These are phyloP conservation scores for Fraxinus dipetala DNA, from an alignment of 305 asterid genomes.

Conservation along the genomic window DNA sequence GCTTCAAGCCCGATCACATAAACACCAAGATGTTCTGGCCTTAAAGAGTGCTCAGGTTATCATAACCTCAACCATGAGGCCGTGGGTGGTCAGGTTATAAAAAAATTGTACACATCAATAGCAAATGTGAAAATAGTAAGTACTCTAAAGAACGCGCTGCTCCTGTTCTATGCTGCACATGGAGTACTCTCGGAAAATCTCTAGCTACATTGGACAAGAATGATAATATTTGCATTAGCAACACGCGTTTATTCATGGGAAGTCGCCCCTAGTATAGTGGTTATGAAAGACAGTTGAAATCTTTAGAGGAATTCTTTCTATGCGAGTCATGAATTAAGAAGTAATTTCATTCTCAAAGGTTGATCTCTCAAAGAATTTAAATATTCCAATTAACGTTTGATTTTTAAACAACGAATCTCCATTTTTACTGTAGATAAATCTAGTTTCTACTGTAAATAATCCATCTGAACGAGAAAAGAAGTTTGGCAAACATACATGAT, in stretches of 20 bases:
- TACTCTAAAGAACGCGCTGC: conserved; percentile 50
- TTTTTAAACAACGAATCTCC: not conserved
- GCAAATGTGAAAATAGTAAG: not conserved
- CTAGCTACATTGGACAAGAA: conserved; percentile 78
- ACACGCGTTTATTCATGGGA: conserved; percentile 21
- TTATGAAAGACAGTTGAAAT: not conserved
- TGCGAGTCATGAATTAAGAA: not conserved
- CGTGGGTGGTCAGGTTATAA: not conserved
- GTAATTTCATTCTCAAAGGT: not conserved
- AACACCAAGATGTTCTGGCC: not conserved
- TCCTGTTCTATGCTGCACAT: conserved; percentile 68
- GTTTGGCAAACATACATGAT: not conserved
- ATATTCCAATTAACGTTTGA: not conserved
- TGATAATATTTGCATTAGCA: conserved; percentile 50
- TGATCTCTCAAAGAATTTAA: not conserved
- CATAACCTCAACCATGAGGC: not conserved
- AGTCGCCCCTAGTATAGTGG: not conserved
- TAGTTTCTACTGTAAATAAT: not conserved
- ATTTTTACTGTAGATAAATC: not conserved
- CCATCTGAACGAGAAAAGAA: not conserved
- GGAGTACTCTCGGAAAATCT: conserved; percentile 83
- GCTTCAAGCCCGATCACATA: not conserved
- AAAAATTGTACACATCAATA: not conserved
- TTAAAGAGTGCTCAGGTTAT: not conserved
- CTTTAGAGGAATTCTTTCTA: not conserved